Evolutionary conservation across 352 stramenopile species (phyloP), one percentile per base, ranked within the genome.

Genomic region (Globisporangium perplexum): DNA sequence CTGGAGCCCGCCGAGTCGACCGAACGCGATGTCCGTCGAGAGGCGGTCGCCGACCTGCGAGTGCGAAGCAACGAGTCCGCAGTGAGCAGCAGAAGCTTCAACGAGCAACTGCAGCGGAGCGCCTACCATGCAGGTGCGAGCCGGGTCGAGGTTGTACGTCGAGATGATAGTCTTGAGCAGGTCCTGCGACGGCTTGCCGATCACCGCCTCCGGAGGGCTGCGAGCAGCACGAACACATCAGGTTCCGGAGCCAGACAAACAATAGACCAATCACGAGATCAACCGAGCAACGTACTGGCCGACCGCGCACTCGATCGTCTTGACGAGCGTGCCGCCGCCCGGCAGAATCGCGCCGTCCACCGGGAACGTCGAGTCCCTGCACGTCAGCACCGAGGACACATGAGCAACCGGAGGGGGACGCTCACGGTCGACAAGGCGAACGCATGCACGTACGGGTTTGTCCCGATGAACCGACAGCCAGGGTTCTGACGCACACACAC

Each of bases 21-120:
- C 83, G 31, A 93, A 93, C 62, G 88, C 77, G 63, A 93, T 93
- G 65, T 93, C 83, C 1, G 83, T 93, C 28, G 77, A 86, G 35
- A 93, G 59, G 24, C 78, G 76, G 49, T 93, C 83, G 51, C 83
- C 83, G n/a, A 93, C 80, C 80, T 90, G 51, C 22, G 41, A 50
- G 35, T 2, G 55, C 10, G 20, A 43, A 28, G 24, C 24, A 30
- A 12, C 18, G 17, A 43, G 38, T 43, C 17, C 38, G 39, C 39
- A 17, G 18, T 26, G 36, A 18, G 17, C 36, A 42, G 17, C n/a
- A 18, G 3, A 20, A 6, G 36, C 36, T 42, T 4, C 7, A 5
- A 15, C 15, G 20, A 26, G 17, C 1, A 11, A 26, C 18, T 10
- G 23, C 15, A 3, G 26, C 10, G 39, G 14, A 24, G n/a, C 39